Base-by-base conservation (phyloP, 139 green algal species). In the Edaphochlamys debaryana region DNA sequence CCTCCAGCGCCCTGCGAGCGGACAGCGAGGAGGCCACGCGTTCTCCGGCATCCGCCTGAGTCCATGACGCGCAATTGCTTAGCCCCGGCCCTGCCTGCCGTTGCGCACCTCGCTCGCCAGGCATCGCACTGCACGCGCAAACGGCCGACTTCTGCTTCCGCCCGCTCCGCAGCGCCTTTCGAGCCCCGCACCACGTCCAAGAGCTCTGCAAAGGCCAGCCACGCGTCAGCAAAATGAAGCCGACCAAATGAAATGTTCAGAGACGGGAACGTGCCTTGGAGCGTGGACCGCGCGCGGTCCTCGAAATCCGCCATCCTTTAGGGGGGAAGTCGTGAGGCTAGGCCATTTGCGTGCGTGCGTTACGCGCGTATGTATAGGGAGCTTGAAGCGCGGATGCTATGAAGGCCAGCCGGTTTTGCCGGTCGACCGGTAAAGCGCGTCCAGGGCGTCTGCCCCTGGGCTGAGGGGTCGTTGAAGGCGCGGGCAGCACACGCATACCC, bases 71-170 rank as follows among this genome's bases (percentile, higher is more conserved):
- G 22, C 4, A 54, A n/a, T 32, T 13, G 4, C 3, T 3, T 36
- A 17, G 4, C 67, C 29, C 17, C 32, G 66, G 8, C 32, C 13
- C 30, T 29, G n/a, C n/a, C n/a, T n/a, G n/a, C n/a, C n/a, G n/a
- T n/a, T n/a, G n/a, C n/a, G n/a, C n/a, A 73, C 76, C 63, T 66
- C 0, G 41, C 34, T 0, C 76, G 63, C 76, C 62, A 74, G 3
- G 76, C 62, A 15, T 82, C 76, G 62, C 76, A 82, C 19, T 82
- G 27, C 34, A 66, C 63, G 15, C 76, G 63, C 42, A 69, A 17
- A 13, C n/a, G n/a, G 32, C 32, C 56, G 25, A 62, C 63, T 20
- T 81, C 75, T 17, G 40, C 56, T 40, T 71, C 41, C 6, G 40
- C 34, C 0, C 30, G 41, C 5, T 63, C 40, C 15, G 60, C 58